These are phyloP conservation scores for Rosa hybrid DNA, from an alignment of 331 rosid genomes.

Conservation along the genomic window DNA sequence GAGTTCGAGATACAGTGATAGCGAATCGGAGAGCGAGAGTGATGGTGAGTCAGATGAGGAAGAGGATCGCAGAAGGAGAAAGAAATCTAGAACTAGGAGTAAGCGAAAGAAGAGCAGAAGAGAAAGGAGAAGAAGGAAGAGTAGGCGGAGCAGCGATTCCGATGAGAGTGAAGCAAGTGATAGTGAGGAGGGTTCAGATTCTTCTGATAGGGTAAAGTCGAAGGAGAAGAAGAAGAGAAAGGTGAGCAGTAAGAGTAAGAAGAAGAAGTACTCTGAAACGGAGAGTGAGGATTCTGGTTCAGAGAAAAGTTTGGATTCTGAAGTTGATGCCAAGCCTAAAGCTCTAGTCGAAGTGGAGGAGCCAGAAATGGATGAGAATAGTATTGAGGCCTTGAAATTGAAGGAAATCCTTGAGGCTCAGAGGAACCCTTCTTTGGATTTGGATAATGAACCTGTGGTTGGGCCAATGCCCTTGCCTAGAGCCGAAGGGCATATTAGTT, in stretches of 20 bases:
- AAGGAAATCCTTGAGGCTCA: conserved; percentile 76
- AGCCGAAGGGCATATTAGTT: conserved; percentile 93
- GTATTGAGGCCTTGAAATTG: conserved; percentile 56
- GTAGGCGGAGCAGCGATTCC: conserved; percentile 8
- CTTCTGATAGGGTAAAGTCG: conserved; percentile 31
- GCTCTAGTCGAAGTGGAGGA: conserved; percentile 50
- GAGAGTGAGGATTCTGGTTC: conserved; percentile 37
- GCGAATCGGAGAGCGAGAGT: conserved; percentile 30
- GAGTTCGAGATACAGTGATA: conserved; percentile 38
- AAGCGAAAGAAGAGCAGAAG: conserved; percentile 34
- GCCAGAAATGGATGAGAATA: conserved; percentile 33
- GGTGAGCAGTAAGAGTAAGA: conserved; percentile 29
- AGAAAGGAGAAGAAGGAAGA: conserved; percentile 33
- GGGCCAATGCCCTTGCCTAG: conserved; percentile 91
- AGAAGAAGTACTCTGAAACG: conserved; percentile 34
- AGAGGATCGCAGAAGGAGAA: conserved; percentile 43
- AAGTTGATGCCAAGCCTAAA: conserved; percentile 37
- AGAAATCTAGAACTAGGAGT: conserved; percentile 32
- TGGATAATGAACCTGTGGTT: conserved; percentile 71
- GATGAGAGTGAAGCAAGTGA: conserved; percentile 29
- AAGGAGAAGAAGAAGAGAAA: conserved; percentile 44
- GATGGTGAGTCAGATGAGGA: conserved; percentile 41
- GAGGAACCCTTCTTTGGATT: conserved; percentile 67
- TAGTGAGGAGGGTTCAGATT: conserved; percentile 26
- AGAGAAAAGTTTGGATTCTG: conserved; percentile 49